Conservation (phyloP, 805 yeast species). For the Starmerella vaccinii region DNA sequence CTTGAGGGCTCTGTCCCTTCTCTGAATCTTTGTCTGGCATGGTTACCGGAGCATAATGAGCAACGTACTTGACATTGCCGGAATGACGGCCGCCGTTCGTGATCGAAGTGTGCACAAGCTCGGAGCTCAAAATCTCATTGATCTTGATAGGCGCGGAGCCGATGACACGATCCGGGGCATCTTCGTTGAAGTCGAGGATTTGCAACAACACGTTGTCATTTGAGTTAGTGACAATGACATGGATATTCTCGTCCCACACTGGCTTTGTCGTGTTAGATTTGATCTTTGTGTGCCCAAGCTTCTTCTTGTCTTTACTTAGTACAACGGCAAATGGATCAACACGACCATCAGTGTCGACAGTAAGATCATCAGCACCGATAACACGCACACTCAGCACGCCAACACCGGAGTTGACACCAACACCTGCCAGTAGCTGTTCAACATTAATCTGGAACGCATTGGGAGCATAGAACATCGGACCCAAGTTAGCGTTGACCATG, state of each 20-base stretch:
- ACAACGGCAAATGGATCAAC: conserved; percentile 82
- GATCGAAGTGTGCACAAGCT: conserved; percentile 45
- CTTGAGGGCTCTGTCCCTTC: conserved; percentile 65
- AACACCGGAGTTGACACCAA: conserved; percentile 64
- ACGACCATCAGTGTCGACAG: conserved; percentile 62
- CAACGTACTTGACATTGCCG: conserved; percentile 62
- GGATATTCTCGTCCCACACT: conserved; percentile 71
- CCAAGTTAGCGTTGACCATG: conserved; percentile 75
- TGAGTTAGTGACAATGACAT: conserved; percentile 59
- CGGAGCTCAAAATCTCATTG: conserved; percentile 45
- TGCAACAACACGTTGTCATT: conserved; percentile 73
- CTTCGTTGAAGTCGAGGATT: conserved; percentile 66
- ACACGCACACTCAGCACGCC: conserved; percentile 72
- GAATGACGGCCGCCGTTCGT: conserved; percentile 74
- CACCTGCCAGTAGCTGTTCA: conserved; percentile 80
- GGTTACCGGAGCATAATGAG: conserved; percentile 67
- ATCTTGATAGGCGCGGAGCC: conserved; percentile 71
- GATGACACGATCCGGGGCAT: conserved; percentile 63
- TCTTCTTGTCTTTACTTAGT: conserved; percentile 40
- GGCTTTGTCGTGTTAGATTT: conserved; percentile 62
- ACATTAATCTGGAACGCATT: conserved; percentile 87
- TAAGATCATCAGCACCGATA: conserved; percentile 57
- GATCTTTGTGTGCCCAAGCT: conserved; percentile 58
- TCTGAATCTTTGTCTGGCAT: conserved; percentile 32
- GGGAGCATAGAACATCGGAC: conserved; percentile 81